Percentiles rank a stretch among this genome's conserved stretches.
Evolutionary conservation across 805 yeast species (phyloP).

Genomic region (Candida manassasensis): DNA sequence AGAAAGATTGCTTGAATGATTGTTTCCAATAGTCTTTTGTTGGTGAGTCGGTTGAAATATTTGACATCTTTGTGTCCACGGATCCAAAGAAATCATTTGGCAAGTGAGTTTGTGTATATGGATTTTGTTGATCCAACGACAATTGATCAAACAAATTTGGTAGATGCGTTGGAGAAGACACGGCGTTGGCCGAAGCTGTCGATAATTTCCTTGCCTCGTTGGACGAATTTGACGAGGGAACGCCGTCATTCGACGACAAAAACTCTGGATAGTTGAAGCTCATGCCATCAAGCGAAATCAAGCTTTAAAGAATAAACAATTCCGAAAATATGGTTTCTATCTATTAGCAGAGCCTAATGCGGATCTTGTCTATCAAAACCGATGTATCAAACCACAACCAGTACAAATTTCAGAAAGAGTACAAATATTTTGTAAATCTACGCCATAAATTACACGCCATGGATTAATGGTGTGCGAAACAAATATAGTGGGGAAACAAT

Average conservation of each 20-base stretch:
- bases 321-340: background rate
- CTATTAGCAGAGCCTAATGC: background rate
- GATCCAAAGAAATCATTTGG: background rate
- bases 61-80: background rate
- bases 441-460: background rate
- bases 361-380: background rate
- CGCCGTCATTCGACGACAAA: slow-evolving; percentile 12
- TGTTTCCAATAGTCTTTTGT: background rate
- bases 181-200: slow-evolving; percentile 6
- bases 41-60: background rate
- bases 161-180: slow-evolving; percentile 5
- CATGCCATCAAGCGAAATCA: slow-evolving; percentile 13
- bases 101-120: background rate
- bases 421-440: background rate
- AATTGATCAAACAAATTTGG: slow-evolving; percentile 21
- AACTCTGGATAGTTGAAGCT: slow-evolving; percentile 35
- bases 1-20: background rate
- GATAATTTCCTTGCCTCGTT: slow-evolving; percentile 9
- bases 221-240: slow-evolving; percentile 6
- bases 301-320: background rate
- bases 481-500: background rate
- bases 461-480: background rate
- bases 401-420: background rate
- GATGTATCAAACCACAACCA: background rate
- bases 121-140: slow-evolving; percentile 6